phyloP scores from a whole-genome alignment of 2,329 filamentous ascomycete genomes.

The Aplosporella prunicola region DNA sequence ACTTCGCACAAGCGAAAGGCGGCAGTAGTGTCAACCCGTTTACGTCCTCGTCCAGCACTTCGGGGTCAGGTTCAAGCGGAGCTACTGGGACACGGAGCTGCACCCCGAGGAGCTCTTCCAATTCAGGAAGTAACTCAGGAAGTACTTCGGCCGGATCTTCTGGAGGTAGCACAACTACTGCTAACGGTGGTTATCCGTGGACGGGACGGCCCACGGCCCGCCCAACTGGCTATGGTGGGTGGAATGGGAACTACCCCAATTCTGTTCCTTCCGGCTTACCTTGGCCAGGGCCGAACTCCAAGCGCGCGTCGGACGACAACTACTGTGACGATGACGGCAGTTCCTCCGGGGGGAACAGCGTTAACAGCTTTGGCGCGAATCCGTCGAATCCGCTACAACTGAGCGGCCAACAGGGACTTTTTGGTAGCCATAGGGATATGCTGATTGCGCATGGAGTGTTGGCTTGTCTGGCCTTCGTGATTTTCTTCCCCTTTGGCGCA shows the following conservation, averaged over 20 bases:
- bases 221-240: too few relatives aligned
- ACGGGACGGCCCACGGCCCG: background rate
- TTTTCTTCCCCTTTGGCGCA: conserved; percentile 36
- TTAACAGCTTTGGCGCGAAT: background rate
- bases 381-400: too few relatives aligned
- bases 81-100: conserved; percentile 18
- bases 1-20: conserved; percentile 41
- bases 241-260: too few relatives aligned
- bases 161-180: background rate
- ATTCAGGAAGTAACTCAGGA: conserved; percentile 12
- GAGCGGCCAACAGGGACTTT: background rate
- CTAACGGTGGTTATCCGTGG: too few relatives aligned
- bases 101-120: conserved; percentile 11
- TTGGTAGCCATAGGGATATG: conserved; percentile 18
- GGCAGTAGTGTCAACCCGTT: conserved; percentile 39
- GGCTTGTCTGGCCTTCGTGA: conserved; percentile 35
- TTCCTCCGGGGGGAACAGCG: conserved; percentile 15
- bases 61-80: background rate
- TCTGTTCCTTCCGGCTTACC: background rate
- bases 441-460: conserved; percentile 36
- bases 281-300: conserved; percentile 13
- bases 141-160: conserved; percentile 2
- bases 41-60: conserved; percentile 18
- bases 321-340: conserved; percentile 23
- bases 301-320: conserved; percentile 12